These are phyloP conservation scores for Podospora didyma DNA, from an alignment of 495 filamentous ascomycete genomes.

Conservation along the genomic window DNA sequence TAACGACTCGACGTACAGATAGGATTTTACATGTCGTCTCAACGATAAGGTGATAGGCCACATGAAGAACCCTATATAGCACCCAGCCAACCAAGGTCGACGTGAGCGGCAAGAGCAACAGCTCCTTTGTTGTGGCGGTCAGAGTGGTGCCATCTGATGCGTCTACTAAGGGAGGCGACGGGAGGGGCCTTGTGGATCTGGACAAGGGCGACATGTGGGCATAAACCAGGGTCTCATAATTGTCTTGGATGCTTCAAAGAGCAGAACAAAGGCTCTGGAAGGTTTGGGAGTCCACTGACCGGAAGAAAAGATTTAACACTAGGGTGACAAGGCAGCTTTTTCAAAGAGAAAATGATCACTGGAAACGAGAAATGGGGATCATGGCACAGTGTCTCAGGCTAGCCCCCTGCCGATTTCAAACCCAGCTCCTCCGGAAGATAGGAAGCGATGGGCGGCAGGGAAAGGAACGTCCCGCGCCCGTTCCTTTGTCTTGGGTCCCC, in stretches of 20 bases:
- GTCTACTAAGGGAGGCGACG: neutral
- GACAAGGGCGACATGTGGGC: neutral
- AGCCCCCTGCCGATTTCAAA: neutral
- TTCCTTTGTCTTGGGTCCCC: slow-evolving; percentile 12
- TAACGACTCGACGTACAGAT: neutral
- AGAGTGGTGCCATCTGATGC: neutral
- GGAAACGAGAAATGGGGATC: too few relatives aligned
- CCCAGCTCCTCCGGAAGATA: neutral
- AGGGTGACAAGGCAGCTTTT: too few relatives aligned
- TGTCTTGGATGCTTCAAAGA: too few relatives aligned
- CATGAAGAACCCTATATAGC: neutral
- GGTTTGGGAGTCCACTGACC: too few relatives aligned
- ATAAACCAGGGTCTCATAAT: too few relatives aligned
- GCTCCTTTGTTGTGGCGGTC: neutral
- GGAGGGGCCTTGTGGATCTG: neutral
- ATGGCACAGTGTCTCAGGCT: too few relatives aligned
- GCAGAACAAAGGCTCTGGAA: too few relatives aligned
- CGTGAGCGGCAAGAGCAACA: neutral
- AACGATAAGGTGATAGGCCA: neutral
- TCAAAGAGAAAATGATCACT: too few relatives aligned
- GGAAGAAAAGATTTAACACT: too few relatives aligned
- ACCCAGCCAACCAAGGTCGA: neutral
- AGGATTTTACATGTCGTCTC: neutral
- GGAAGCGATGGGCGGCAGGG: slow-evolving; percentile 2
- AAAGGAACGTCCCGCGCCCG: slow-evolving; percentile 21